Base-by-base conservation (phyloP, 2,329 filamentous ascomycete species). In the Penicillium sp. region DNA sequence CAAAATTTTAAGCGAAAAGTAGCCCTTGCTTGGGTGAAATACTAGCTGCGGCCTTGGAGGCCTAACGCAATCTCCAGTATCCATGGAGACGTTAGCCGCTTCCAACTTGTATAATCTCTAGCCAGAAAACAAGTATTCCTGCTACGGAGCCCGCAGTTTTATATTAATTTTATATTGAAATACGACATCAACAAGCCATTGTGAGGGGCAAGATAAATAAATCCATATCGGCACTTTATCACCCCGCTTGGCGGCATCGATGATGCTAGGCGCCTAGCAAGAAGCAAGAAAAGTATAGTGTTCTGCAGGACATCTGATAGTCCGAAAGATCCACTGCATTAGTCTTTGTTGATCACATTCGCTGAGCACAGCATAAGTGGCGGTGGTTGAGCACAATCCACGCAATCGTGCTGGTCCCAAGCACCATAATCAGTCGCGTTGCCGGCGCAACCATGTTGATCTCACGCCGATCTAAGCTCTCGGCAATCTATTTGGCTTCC, bases 401-500 rank as follows among this genome's bases (percentile, higher is more conserved):
- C 42, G 43, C 50, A 53, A 52, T 46, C 19, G n/a, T 9, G 47
- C 21, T 37, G 14, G 19, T 31, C 48, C 35, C 47, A 35, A 10
- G 26, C 37, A 26, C n/a, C 35, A 39, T 22, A 21, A 21, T 46
- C 33, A 16, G 7, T 22, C 14, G 9, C 56, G 64, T 65, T 65
- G 62, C 64, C 58, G 47, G 31, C 49, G 63, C 61, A 65, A 66
- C 64, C 29, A 14, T 44, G 58, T 54, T 60, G 59, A 63, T 63
- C 54, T 16, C 16, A 31, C 44, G 55, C 56, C 53, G 46, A 65
- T 60, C 57, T 47, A 24, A 46, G n/a, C 31, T 49, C 50, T 54
- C 49, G 58, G 50, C 56, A 64, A 47, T 65, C 49, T 52, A 58
- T 50, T 50, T 42, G 14, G 10, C 9, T 42, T 42, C 48, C 22